These are phyloP conservation scores for Fagopyrum tataricum DNA, from an alignment of 148 eudicot species.

Conservation along the genomic window DNA sequence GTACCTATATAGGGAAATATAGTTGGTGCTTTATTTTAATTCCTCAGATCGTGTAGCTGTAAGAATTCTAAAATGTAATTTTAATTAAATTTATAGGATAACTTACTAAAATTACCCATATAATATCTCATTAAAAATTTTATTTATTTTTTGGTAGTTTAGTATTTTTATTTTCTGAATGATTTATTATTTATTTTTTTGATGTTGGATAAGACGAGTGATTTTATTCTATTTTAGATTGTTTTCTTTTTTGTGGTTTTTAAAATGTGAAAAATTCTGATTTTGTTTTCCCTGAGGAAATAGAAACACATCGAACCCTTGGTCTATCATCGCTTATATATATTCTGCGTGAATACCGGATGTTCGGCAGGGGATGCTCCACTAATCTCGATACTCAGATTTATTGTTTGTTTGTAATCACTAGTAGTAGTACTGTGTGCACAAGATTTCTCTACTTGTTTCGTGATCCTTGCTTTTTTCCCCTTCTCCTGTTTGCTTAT, in stretches of 20 bases:
- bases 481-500: conserved; percentile 7
- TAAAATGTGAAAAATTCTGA: background rate
- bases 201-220: too few species aligned
- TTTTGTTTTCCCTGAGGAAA: background rate
- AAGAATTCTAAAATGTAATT: background rate
- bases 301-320: background rate
- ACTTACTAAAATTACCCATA: too few species aligned
- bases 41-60: background rate
- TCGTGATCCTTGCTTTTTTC: background rate
- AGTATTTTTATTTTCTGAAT: too few species aligned
- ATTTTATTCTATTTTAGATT: background rate
- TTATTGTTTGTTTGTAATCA: background rate
- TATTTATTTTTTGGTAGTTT: too few species aligned
- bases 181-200: too few species aligned
- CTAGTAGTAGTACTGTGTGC: too few species aligned
- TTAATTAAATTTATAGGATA: background rate
- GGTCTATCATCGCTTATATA: background rate
- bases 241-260: background rate
- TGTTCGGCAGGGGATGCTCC: conserved; percentile 8
- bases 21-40: background rate
- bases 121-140: too few species aligned
- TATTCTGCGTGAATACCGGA: conserved; percentile 4
- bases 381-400: background rate
- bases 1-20: background rate
- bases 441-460: background rate